Percentiles rank a stretch among this genome's conserved stretches.
Conservation (phyloP, 495 filamentous ascomycete genomes). For the Cryomyces antarcticus region DNA sequence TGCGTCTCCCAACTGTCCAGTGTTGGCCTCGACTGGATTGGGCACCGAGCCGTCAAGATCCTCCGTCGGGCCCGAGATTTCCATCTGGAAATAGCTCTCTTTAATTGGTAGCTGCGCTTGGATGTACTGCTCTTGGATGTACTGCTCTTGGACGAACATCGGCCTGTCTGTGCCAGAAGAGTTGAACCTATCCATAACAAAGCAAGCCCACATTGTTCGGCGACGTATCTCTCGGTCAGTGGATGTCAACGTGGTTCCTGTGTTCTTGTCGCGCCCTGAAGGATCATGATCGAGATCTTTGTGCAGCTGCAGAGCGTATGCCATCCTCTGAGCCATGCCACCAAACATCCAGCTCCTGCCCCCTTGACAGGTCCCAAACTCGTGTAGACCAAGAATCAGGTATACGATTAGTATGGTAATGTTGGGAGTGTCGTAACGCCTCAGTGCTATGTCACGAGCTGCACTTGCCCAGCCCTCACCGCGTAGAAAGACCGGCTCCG, state of each 20-base stretch:
- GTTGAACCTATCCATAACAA: constrained; percentile 92
- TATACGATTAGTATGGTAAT: constrained; percentile 86
- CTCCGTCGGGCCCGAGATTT: constrained; percentile 77
- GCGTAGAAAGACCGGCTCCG: constrained; percentile 69
- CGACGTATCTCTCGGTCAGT: constrained; percentile 84
- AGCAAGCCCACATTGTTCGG: constrained; percentile 95
- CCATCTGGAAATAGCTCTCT: constrained; percentile 76
- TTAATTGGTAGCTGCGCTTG: constrained; percentile 81
- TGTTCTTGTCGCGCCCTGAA: constrained; percentile 37
- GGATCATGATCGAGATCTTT: constrained; percentile 83
- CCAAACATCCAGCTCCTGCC: constrained; percentile 89
- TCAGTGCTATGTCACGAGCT: constrained; percentile 65
- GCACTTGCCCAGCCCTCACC: constrained; percentile 78
- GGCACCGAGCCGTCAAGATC: constrained; percentile 54
- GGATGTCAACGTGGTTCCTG: constrained; percentile 51
- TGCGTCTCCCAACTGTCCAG: constrained; percentile 42
- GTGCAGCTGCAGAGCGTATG: constrained; percentile 85
- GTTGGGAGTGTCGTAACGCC: constrained; percentile 81
- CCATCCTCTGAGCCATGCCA: constrained; percentile 90
- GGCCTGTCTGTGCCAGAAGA: constrained; percentile 89
- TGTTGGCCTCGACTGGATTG: constrained; percentile 40
- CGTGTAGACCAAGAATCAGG: constrained; percentile 72
- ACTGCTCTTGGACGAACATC: constrained; percentile 75
- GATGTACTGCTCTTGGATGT: constrained; percentile 65
- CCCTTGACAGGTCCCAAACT: constrained; percentile 93